A percentile compares a stretch with the other conserved stretches of the same genome.
Evolutionary conservation across 2,329 filamentous ascomycete species (phyloP).

Genomic region (Hypoxylon sp.): DNA sequence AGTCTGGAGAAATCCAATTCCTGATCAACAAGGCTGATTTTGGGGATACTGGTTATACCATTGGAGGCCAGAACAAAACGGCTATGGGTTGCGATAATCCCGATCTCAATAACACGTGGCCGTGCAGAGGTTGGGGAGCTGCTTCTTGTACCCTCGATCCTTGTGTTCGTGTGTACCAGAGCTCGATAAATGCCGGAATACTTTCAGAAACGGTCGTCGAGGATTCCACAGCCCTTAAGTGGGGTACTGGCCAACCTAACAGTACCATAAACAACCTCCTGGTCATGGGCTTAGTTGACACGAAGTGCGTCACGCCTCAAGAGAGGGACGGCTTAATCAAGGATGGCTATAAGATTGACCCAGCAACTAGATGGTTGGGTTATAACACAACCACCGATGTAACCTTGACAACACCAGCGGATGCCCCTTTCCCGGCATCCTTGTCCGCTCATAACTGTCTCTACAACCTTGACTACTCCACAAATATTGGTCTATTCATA

Average conservation of each 20-base stretch:
- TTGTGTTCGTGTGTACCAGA: conserved; percentile 21
- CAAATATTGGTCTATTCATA: neutral
- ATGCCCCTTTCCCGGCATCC: neutral
- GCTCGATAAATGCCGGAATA: conserved; percentile 6
- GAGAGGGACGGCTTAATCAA: neutral
- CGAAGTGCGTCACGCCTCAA: conserved; percentile 3
- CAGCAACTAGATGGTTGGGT: conserved; percentile 2
- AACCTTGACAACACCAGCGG: conserved; percentile 1
- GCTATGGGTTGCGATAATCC: neutral
- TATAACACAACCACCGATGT: neutral
- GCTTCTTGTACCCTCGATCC: conserved; percentile 15
- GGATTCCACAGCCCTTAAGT: neutral
- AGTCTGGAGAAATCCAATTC: neutral
- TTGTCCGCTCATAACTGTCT: neutral
- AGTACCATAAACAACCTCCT: neutral
- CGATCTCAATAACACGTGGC: conserved; percentile 2
- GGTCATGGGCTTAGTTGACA: conserved; percentile 1
- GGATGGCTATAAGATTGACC: neutral
- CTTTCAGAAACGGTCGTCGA: conserved; percentile 3
- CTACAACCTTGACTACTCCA: neutral
- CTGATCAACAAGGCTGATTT: neutral
- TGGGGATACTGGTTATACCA: neutral
- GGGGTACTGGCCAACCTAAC: neutral
- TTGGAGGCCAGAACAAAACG: neutral
- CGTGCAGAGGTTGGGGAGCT: conserved; percentile 11